Conservation (phyloP, 345 rosid species). For the Cardamine occulta region DNA sequence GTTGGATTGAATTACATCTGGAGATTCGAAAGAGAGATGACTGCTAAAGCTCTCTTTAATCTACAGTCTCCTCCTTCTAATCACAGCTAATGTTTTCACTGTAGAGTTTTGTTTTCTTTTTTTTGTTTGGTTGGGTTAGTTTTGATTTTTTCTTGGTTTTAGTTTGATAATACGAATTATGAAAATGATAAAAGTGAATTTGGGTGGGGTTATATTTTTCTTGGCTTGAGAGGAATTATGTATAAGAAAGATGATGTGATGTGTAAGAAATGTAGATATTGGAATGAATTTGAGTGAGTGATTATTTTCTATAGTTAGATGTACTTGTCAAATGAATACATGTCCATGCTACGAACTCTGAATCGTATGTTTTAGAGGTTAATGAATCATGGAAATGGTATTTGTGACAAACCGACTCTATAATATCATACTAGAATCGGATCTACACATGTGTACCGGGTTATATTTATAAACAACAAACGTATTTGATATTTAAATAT, state of each 20-base stretch:
- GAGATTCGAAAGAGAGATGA: conserved; percentile 98
- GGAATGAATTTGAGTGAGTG: conserved; percentile 23
- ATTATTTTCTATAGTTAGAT: background rate
- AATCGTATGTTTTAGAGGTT: background rate
- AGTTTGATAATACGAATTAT: conserved; percentile 37
- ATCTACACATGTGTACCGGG: too few species aligned
- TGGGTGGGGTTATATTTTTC: conserved; percentile 23
- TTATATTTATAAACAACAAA: too few species aligned
- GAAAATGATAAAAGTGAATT: conserved; percentile 1
- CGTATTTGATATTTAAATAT: too few species aligned
- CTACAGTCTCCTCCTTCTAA: conserved; percentile 47
- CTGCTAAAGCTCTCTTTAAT: conserved; percentile 80
- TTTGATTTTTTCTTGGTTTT: conserved; percentile 11
- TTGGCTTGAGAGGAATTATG: background rate
- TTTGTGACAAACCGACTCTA: background rate
- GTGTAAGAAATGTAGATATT: conserved; percentile 20
- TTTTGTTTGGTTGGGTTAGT: conserved; percentile 21
- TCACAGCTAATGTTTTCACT: conserved; percentile 48
- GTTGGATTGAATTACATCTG: conserved; percentile 96
- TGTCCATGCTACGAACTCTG: background rate
- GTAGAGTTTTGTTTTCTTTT: conserved; percentile 29
- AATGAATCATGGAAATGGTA: background rate
- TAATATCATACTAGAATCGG: too few species aligned
- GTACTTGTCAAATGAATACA: background rate
- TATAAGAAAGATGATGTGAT: conserved; percentile 6